These are phyloP conservation scores for Vicia faba DNA, from an alignment of 306 rosid species.

Conservation along the genomic window DNA sequence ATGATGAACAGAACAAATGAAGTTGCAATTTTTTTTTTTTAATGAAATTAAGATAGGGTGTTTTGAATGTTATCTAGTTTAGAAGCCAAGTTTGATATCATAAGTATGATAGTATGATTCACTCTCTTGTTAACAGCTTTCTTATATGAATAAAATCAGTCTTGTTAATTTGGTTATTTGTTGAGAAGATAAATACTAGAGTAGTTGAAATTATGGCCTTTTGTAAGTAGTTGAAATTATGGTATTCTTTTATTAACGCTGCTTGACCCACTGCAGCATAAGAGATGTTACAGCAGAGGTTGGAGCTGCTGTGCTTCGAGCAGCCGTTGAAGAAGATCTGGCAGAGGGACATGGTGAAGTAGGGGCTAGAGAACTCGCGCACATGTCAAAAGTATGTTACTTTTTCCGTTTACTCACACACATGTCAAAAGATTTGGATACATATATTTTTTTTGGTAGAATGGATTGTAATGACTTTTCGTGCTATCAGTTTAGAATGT, in stretches of 20 bases:
- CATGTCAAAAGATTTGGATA: constrained; percentile 54
- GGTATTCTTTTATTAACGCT: constrained; percentile 23
- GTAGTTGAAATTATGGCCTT: constrained; percentile 22
- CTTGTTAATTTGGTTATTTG: constrained; percentile 26
- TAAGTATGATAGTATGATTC: constrained; percentile 9
- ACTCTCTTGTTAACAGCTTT: background rate
- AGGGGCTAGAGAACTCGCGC: constrained; percentile 69
- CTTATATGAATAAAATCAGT: background rate
- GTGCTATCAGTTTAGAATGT: background rate
- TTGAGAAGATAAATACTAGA: constrained; percentile 8
- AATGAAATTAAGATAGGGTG: background rate
- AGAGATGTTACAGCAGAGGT: constrained; percentile 86
- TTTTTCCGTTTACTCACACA: constrained; percentile 7
- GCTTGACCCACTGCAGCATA: constrained; percentile 58
- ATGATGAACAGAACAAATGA: constrained; percentile 8
- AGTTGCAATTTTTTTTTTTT: background rate
- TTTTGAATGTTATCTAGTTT: constrained; percentile 15
- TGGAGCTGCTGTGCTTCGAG: constrained; percentile 88
- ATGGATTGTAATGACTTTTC: background rate
- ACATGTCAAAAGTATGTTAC: constrained; percentile 80
- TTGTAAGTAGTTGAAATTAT: constrained; percentile 16
- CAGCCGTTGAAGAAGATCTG: constrained; percentile 77
- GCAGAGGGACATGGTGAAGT: constrained; percentile 87
- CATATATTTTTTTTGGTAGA: background rate
- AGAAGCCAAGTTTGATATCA: constrained; percentile 20